A percentile compares a stretch with the other conserved stretches of the same genome.
Evolutionary conservation across 306 rosid genomes (phyloP).

Genomic region (Senna siamea): DNA sequence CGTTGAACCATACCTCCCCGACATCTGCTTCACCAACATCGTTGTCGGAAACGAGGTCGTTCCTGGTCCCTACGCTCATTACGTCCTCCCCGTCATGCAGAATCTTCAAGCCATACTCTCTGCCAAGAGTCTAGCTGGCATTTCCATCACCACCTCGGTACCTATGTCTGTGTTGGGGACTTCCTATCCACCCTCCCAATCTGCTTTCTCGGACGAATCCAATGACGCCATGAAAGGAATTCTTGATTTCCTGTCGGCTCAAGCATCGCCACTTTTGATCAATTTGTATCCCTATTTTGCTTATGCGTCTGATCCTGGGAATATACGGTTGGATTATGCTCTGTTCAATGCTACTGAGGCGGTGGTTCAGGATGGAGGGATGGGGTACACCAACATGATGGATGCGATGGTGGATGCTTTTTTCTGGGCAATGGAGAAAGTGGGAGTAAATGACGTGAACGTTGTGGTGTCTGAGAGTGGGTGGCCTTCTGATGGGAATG

Average conservation of each 20-base stretch:
- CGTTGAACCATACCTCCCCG: constrained; percentile 27
- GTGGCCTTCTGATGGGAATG: constrained; percentile 51
- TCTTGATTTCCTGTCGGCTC: constrained; percentile 9
- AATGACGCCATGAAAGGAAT: constrained; percentile 7
- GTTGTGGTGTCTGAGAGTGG: constrained; percentile 48
- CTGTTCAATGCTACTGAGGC: background rate
- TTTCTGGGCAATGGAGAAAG: constrained; percentile 38
- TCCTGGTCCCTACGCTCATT: background rate
- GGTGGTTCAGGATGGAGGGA: background rate
- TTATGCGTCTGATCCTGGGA: constrained; percentile 33
- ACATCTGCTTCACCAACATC: background rate
- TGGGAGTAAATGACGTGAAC: background rate
- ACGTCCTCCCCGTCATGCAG: constrained; percentile 33
- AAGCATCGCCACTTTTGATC: constrained; percentile 42
- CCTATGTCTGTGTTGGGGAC: background rate
- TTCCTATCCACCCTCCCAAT: constrained; percentile 41
- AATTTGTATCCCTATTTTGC: constrained; percentile 51
- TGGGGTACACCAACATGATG: constrained; percentile 35
- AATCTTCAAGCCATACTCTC: background rate
- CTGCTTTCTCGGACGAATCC: constrained; percentile 6
- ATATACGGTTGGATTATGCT: constrained; percentile 5
- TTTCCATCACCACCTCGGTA: constrained; percentile 45
- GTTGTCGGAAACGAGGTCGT: constrained; percentile 8
- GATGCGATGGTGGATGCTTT: constrained; percentile 50
- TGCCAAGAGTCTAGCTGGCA: background rate